These are phyloP conservation scores for Daldinia bambusicola DNA, from an alignment of 495 filamentous ascomycete genomes.

Conservation along the genomic window DNA sequence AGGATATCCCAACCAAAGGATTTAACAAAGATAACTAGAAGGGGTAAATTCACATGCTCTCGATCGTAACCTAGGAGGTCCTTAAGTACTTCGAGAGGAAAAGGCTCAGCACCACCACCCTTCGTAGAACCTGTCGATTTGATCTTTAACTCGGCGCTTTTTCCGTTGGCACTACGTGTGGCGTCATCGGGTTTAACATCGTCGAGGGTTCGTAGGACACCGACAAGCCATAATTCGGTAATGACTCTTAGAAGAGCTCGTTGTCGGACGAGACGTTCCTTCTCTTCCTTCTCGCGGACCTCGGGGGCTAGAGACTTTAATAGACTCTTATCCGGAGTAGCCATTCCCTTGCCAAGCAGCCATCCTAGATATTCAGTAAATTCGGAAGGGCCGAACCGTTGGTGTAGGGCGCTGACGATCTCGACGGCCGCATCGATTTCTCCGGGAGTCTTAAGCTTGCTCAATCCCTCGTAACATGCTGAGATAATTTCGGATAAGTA, in stretches of 20 bases:
- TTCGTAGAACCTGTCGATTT: constrained; percentile 59
- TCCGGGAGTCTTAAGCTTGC: constrained; percentile 85
- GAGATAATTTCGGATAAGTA: constrained; percentile 98
- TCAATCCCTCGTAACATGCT: constrained; percentile 96
- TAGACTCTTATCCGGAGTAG: constrained; percentile 87
- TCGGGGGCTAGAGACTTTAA: constrained; percentile 83
- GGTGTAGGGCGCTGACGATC: constrained; percentile 92
- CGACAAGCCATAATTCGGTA: constrained; percentile 96
- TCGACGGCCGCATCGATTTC: constrained; percentile 94
- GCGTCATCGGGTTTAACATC: constrained; percentile 90
- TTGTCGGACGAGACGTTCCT: constrained; percentile 88
- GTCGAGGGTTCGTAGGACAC: constrained; percentile 85
- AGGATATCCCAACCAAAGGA: constrained; percentile 95
- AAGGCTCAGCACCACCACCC: constrained; percentile 77
- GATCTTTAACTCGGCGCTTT: constrained; percentile 65
- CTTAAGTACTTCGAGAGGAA: constrained; percentile 95
- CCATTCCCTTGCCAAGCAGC: constrained; percentile 90
- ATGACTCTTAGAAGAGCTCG: constrained; percentile 86
- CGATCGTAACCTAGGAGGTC: constrained; percentile 93
- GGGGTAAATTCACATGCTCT: constrained; percentile 88
- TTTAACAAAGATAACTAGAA: constrained; percentile 95
- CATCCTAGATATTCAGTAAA: constrained; percentile 94
- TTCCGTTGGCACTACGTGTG: constrained; percentile 64
- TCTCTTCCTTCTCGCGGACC: constrained; percentile 92
- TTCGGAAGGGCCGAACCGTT: constrained; percentile 90